Percentiles rank a stretch among this genome's conserved stretches.
Evolutionary conservation across 202 grass and related monocot genomes (phyloP).

Genomic region (Setaria viridis): DNA sequence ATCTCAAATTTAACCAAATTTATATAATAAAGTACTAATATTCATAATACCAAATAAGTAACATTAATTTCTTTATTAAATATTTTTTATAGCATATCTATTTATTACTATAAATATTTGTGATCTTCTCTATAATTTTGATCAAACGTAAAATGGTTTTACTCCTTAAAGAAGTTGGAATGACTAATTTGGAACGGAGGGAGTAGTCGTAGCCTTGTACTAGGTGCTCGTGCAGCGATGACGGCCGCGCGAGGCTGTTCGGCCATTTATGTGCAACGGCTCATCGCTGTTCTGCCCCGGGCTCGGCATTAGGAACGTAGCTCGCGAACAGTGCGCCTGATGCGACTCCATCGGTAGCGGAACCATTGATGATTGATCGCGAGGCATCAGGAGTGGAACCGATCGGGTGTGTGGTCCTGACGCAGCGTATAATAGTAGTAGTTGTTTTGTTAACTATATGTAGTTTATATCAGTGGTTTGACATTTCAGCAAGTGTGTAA

Average conservation of each 20-base stretch:
- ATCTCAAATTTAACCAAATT: no score
- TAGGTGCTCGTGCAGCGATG: background rate
- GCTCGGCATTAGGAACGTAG: background rate
- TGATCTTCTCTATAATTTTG: no score
- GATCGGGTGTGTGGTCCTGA: background rate
- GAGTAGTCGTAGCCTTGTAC: no score
- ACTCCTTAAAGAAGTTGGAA: no score
- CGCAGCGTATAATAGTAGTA: background rate
- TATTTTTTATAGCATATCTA: no score
- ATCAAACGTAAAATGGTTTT: no score
- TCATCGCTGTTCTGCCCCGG: background rate
- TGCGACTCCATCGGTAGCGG: background rate
- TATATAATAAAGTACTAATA: no score
- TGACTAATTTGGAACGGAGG: no score
- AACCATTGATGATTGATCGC: background rate
- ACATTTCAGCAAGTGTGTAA: background rate
- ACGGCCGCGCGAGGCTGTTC: background rate
- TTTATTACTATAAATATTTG: no score
- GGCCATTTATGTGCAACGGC: background rate
- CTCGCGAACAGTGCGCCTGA: background rate
- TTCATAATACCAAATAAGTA: no score
- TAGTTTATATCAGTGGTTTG: background rate
- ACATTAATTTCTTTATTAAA: no score
- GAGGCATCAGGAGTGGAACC: background rate
- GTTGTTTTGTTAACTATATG: background rate